Conservation (phyloP, 2,329 filamentous ascomycete species). For the Pezizomycotina sp. region DNA sequence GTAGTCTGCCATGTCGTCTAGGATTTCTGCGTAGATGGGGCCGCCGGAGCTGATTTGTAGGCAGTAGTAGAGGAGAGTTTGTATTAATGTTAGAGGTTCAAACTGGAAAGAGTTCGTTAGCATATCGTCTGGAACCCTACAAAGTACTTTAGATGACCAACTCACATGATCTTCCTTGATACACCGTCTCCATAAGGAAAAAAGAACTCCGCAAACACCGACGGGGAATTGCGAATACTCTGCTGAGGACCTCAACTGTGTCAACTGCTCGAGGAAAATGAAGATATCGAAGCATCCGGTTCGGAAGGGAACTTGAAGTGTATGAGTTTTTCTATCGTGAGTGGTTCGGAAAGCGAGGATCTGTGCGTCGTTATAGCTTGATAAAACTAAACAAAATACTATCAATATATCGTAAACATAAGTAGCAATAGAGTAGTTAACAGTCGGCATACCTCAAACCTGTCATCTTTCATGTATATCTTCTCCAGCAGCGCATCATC, state of each 20-base stretch:
- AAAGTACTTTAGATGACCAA: neutral
- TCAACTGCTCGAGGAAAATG: constrained; percentile 16
- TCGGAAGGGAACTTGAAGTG: constrained; percentile 14
- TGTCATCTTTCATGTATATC: no score
- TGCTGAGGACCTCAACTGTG: constrained; percentile 8
- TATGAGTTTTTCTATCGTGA: no score
- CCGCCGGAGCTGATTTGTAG: constrained; percentile 5
- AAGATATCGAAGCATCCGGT: constrained; percentile 7
- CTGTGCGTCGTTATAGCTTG: no score
- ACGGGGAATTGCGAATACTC: constrained; percentile 12
- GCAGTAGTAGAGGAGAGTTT: constrained; percentile 9
- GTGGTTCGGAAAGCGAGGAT: no score
- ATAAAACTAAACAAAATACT: no score
- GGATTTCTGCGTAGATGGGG: constrained; percentile 10
- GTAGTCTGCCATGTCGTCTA: constrained; percentile 8
- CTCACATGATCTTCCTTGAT: constrained; percentile 17
- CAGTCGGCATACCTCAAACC: no score
- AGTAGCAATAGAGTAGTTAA: no score
- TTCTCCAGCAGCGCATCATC: no score
- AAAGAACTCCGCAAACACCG: constrained; percentile 11
- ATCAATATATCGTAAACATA: no score
- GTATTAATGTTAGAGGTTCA: constrained; percentile 12
- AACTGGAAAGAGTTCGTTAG: constrained; percentile 6
- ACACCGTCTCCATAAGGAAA: constrained; percentile 17
- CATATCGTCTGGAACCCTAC: neutral